Conservation (phyloP, 2,329 filamentous ascomycete species). For the Rasamsonia emersonii region DNA sequence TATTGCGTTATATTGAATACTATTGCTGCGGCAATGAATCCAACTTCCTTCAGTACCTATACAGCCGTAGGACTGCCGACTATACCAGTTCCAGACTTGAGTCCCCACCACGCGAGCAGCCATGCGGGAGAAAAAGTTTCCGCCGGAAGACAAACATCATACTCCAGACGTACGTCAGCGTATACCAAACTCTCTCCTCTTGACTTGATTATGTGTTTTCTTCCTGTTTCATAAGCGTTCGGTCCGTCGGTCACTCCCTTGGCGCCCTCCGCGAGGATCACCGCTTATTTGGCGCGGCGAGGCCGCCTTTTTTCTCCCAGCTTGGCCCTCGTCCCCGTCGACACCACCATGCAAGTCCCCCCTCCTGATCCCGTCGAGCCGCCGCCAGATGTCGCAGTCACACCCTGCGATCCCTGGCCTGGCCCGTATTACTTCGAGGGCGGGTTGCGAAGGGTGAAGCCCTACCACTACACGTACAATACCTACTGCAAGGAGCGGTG, state of each 20-base stretch:
- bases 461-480: constrained; percentile 40
- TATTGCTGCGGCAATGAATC: too few relatives aligned
- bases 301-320: constrained; percentile 23
- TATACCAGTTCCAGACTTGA: too few relatives aligned
- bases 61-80: too few relatives aligned
- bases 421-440: constrained; percentile 75
- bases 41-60: too few relatives aligned
- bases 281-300: constrained; percentile 31
- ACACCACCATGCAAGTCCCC: constrained; percentile 17
- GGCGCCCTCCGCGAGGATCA: constrained; percentile 31
- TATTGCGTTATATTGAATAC: too few relatives aligned
- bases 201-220: too few relatives aligned
- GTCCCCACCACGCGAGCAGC: too few relatives aligned
- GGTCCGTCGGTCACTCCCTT: constrained; percentile 15
- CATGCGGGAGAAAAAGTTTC: too few relatives aligned
- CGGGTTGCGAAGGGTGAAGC: constrained; percentile 46
- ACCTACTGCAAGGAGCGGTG: constrained; percentile 43
- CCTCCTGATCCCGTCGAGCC: constrained; percentile 18
- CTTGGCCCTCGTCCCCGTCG: constrained; percentile 30
- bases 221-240: too few relatives aligned
- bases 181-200: too few relatives aligned
- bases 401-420: constrained; percentile 40
- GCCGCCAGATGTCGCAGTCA: constrained; percentile 21
- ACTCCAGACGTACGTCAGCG: too few relatives aligned
- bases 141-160: too few relatives aligned